Conservation (phyloP, 768 basidiomycete species). For the Leccinum variicolor region DNA sequence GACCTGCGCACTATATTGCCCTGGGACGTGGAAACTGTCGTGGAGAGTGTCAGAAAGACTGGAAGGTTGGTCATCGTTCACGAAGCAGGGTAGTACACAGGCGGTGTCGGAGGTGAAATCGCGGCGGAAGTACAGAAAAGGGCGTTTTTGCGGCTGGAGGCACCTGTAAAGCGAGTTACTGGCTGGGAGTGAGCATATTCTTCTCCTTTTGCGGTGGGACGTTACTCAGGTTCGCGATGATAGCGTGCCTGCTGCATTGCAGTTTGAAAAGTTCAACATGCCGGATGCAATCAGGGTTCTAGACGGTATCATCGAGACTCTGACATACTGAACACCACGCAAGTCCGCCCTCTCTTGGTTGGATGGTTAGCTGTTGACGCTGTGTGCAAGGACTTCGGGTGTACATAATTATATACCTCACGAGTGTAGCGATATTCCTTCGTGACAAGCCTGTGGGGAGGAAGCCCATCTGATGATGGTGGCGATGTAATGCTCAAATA, state of each 20-base stretch:
- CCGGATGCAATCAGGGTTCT: constrained; percentile 83
- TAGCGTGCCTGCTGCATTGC: constrained; percentile 79
- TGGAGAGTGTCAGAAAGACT: constrained; percentile 81
- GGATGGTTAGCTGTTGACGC: background rate
- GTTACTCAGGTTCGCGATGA: constrained; percentile 1
- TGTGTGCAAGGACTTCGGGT: background rate
- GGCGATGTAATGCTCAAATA: background rate
- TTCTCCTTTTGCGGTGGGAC: background rate
- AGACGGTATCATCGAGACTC: constrained; percentile 81
- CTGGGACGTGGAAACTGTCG: constrained; percentile 80
- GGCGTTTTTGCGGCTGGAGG: constrained; percentile 84
- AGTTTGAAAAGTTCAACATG: constrained; percentile 90
- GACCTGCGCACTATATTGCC: constrained; percentile 88
- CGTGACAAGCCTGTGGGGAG: background rate
- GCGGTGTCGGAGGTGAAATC: constrained; percentile 88
- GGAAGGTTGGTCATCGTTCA: constrained; percentile 87
- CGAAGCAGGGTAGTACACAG: constrained; percentile 82
- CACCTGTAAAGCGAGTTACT: constrained; percentile 81
- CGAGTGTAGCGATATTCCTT: background rate
- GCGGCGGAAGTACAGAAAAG: constrained; percentile 87
- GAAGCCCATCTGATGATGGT: background rate
- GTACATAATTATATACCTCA: constrained; percentile 2
- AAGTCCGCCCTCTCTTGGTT: background rate
- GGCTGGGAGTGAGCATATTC: constrained; percentile 86
- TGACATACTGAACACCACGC: constrained; percentile 50